These are phyloP conservation scores for Actinomucor elegans DNA, from an alignment of 371 early-diverging fungal species.

Conservation along the genomic window DNA sequence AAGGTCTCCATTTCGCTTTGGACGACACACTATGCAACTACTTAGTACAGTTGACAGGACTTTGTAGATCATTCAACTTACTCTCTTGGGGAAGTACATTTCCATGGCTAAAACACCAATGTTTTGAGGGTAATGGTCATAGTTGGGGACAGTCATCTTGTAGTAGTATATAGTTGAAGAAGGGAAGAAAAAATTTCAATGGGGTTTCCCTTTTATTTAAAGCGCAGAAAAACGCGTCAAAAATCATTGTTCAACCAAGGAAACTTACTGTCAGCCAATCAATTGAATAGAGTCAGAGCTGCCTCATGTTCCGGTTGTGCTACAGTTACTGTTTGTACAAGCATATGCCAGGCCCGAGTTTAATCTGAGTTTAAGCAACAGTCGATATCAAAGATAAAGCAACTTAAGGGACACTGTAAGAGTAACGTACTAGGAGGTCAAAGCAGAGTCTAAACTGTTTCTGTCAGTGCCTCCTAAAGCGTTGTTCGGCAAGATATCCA, in stretches of 20 bases:
- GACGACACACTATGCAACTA: constrained; percentile 85
- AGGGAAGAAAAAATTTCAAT: background rate
- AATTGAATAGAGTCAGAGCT: constrained; percentile 1
- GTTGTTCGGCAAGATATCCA: too few relatives aligned
- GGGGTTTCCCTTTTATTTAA: constrained; percentile 2
- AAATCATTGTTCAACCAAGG: constrained; percentile 7
- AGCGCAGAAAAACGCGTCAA: background rate
- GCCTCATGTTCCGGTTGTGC: constrained; percentile 12
- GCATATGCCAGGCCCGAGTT: too few relatives aligned
- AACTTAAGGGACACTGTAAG: too few relatives aligned
- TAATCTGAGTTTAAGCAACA: too few relatives aligned
- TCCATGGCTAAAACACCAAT: constrained; percentile 93
- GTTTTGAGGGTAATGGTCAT: constrained; percentile 67
- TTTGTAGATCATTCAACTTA: constrained; percentile 35
- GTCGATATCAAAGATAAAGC: too few relatives aligned
- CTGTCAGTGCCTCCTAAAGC: too few relatives aligned
- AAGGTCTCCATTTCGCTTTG: constrained; percentile 87
- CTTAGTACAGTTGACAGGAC: too few relatives aligned
- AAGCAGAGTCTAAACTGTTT: too few relatives aligned
- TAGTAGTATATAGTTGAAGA: background rate
- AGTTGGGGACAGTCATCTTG: constrained; percentile 33
- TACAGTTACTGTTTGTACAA: background rate
- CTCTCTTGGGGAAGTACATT: constrained; percentile 85
- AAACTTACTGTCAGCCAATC: background rate
- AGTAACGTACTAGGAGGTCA: too few relatives aligned